Conservation (phyloP, 1,284 basidiomycete genomes). For the Ganoderma meredithae region DNA sequence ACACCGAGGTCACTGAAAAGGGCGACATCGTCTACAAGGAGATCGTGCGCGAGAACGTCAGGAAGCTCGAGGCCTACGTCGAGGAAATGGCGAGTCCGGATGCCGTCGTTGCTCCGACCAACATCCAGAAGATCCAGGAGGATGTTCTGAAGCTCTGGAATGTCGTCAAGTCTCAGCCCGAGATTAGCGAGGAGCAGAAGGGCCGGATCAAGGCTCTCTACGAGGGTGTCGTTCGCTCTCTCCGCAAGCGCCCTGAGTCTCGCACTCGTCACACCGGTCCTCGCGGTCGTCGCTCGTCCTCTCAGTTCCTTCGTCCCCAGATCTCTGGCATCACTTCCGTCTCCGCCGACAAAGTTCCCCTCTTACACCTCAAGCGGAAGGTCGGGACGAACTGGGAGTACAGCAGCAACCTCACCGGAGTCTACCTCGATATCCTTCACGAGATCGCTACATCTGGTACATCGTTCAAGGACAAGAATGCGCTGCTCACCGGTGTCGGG, state of each 20-base stretch:
- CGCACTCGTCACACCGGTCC: slow-evolving; percentile 58
- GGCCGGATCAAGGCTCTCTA: slow-evolving; percentile 97
- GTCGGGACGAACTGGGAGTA: slow-evolving; percentile 97
- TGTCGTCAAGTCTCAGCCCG: slow-evolving; percentile 95
- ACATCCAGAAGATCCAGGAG: slow-evolving; percentile 96
- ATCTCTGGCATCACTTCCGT: slow-evolving; percentile 79
- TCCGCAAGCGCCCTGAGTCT: slow-evolving; percentile 71
- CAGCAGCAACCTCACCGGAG: slow-evolving; percentile 94
- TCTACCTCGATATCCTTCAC: slow-evolving; percentile 95
- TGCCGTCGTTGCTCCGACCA: slow-evolving; percentile 81
- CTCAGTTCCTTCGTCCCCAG: slow-evolving; percentile 94
- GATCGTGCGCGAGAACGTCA: slow-evolving; percentile 93
- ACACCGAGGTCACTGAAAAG: slow-evolving; percentile 91
- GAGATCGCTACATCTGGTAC: slow-evolving; percentile 99
- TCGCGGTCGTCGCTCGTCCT: slow-evolving; percentile 86
- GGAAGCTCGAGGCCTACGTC: slow-evolving; percentile 98
- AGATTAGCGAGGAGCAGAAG: slow-evolving; percentile 97
- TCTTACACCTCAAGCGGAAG: slow-evolving; percentile 96
- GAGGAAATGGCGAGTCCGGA: slow-evolving; percentile 98
- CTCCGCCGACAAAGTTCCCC: slow-evolving; percentile 90
- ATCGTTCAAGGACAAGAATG: slow-evolving; percentile 99
- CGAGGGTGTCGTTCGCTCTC: slow-evolving; percentile 90
- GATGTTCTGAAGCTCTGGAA: slow-evolving; percentile 97
- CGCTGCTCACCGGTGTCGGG: slow-evolving; percentile 96
- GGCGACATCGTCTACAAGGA: slow-evolving; percentile 97